These are phyloP conservation scores for Colletotrichum melonis DNA, from an alignment of 2,329 filamentous ascomycete species.

Conservation along the genomic window DNA sequence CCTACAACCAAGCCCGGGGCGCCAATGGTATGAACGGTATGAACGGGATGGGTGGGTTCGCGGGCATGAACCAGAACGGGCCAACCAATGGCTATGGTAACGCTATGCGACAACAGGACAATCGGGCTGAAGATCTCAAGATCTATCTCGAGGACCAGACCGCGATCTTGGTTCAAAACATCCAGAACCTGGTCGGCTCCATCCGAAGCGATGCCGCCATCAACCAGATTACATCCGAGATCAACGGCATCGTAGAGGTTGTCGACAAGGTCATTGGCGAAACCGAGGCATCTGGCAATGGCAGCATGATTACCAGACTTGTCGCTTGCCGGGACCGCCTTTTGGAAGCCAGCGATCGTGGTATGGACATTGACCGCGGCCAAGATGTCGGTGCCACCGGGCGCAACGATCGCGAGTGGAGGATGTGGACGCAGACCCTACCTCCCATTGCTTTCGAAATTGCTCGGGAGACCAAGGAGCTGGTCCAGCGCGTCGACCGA, in stretches of 20 bases:
- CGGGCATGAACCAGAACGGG: slow-evolving; percentile 48
- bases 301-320: slow-evolving; percentile 66
- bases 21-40: slow-evolving; percentile 48
- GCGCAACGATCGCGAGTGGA: slow-evolving; percentile 67
- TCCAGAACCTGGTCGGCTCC: slow-evolving; percentile 82
- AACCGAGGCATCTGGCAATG: slow-evolving; percentile 68
- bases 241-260: slow-evolving; percentile 76
- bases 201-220: slow-evolving; percentile 75
- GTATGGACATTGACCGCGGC: slow-evolving; percentile 71
- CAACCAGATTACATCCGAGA: slow-evolving; percentile 74
- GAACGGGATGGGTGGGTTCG: slow-evolving; percentile 48
- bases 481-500: slow-evolving; percentile 59
- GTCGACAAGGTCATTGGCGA: slow-evolving; percentile 77
- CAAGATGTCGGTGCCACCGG: slow-evolving; percentile 66
- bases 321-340: slow-evolving; percentile 74
- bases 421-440: slow-evolving; percentile 75
- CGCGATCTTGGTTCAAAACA: slow-evolving; percentile 80
- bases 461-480: slow-evolving; percentile 83
- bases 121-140: slow-evolving; percentile 64
- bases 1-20: slow-evolving; percentile 48
- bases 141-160: slow-evolving; percentile 88
- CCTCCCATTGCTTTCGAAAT: slow-evolving; percentile 90
- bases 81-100: slow-evolving; percentile 53
- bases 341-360: slow-evolving; percentile 70
- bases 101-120: slow-evolving; percentile 49